phyloP scores from a whole-genome alignment of 1,139 yeast genomes.

The Blastobotrys petasosporus region DNA sequence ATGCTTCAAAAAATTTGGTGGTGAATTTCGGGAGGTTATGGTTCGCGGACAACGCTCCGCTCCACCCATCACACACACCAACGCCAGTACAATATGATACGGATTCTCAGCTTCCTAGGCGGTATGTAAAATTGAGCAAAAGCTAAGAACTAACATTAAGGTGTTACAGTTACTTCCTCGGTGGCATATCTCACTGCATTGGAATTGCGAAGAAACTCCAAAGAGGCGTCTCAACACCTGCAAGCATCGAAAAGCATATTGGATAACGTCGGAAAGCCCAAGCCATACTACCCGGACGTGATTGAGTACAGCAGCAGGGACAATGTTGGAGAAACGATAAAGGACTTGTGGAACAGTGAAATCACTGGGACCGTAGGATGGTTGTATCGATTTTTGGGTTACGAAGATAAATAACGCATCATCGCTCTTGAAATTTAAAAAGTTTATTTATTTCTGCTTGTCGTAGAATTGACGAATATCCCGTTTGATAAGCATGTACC shows the following conservation, averaged over 20 bases:
- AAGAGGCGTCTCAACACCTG: slow-evolving; percentile 45
- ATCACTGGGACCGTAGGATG: slow-evolving; percentile 61
- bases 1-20: neutral
- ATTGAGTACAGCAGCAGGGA: slow-evolving; percentile 43
- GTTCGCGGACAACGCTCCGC: neutral
- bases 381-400: slow-evolving; percentile 36
- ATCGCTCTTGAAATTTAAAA: neutral
- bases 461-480: slow-evolving; percentile 50
- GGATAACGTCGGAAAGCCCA: slow-evolving; percentile 36
- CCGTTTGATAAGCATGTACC: slow-evolving; percentile 45
- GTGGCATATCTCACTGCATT: slow-evolving; percentile 59
- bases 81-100: slow-evolving; percentile 36
- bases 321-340: slow-evolving; percentile 53
- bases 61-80: neutral
- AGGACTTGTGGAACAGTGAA: slow-evolving; percentile 81
- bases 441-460: slow-evolving; percentile 4
- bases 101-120: slow-evolving; percentile 64
- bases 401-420: slow-evolving; percentile 10
- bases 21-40: neutral
- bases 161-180: slow-evolving; percentile 61
- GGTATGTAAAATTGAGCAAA: slow-evolving; percentile 31
- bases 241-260: slow-evolving; percentile 45
- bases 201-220: slow-evolving; percentile 48
- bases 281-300: slow-evolving; percentile 23
- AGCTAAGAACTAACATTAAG: slow-evolving; percentile 28